Base-by-base conservation (phyloP, 2,329 filamentous ascomycete genomes). In the Colletotrichum theobromicola region DNA sequence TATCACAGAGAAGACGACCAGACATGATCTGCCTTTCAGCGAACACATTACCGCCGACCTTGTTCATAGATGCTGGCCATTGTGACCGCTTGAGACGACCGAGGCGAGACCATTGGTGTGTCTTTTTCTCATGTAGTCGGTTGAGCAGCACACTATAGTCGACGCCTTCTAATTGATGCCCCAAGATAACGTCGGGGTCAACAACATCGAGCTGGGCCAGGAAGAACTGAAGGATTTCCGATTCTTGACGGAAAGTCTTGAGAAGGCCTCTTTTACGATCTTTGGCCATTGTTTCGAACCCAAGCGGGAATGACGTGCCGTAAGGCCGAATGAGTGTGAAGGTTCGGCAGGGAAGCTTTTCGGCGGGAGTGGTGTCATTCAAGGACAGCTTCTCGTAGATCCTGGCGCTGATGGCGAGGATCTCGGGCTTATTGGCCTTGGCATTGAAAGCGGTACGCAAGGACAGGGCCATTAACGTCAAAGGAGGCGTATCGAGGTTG, bases 381-480 rank as follows among this genome's bases (percentile, higher is more conserved):
- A 99, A 89, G 7, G 93, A 94, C 18, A 99, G 89, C 81, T 97
- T 95, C 78, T 98, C 95, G 83, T 98, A 99, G 35, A 98, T 92
- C 79, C 97, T 93, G 42, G 95, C 95, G 83, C 95, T 98, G 72
- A 97, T 95, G 74, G 97, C 92, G 13, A 99, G 87, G 62, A 99
- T 96, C 83, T 99, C 97, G 81, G 98, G 96, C 85, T 97, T 98
- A 86, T 98, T 99, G 69, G 95, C 94, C 81, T 95, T 96, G 46
- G 92, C 89, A 79, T 98, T 98, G 84, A 98, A 94, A 8, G 93
- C 92, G 1, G 96, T 98, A 67, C 97, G 92, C 80, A 99, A 89
- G 9, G 95, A 92, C 76, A 99, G 86, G 83, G 95, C 98, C 96
- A 99, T 98, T n/a, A 99, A 85, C 2, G 96, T 98, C 80, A 99